Evolutionary conservation across 192 early-diverging fungal genomes (phyloP).

Genomic region (Gamsiella multidivaricata): DNA sequence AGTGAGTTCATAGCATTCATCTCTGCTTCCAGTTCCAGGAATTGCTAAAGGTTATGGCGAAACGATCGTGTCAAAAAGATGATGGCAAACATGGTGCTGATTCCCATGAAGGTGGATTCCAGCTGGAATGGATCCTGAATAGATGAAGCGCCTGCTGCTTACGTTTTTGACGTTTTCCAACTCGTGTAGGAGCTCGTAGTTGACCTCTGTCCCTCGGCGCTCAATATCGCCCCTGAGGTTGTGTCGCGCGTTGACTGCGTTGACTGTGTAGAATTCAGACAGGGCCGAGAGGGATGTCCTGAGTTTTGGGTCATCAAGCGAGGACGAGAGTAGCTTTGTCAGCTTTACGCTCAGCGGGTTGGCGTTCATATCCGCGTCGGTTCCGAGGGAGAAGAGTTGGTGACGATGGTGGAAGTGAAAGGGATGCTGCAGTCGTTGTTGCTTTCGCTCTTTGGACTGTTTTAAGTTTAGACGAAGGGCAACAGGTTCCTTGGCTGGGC

Average conservation of each 20-base stretch:
- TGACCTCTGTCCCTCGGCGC: slow-evolving; percentile 61
- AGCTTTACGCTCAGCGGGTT: slow-evolving; percentile 58
- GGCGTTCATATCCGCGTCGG: slow-evolving; percentile 29
- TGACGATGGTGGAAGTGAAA: too few species aligned
- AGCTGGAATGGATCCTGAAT: too few species aligned
- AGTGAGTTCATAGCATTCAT: slow-evolving; percentile 68
- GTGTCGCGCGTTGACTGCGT: slow-evolving; percentile 62
- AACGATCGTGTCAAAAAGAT: too few species aligned
- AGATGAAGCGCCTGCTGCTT: too few species aligned
- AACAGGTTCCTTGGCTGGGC: too few species aligned
- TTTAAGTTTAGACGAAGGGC: too few species aligned
- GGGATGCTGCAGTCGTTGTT: too few species aligned
- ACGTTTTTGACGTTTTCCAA: slow-evolving; percentile 67
- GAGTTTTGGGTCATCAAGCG: slow-evolving; percentile 72
- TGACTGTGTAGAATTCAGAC: slow-evolving; percentile 68
- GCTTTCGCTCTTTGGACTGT: too few species aligned
- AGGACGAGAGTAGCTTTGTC: slow-evolving; percentile 57
- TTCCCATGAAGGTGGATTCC: too few species aligned
- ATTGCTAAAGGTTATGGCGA: too few species aligned
- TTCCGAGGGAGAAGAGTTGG: too few species aligned
- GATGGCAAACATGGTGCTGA: too few species aligned
- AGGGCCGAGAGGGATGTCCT: slow-evolving; percentile 72
- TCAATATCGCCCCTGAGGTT: slow-evolving; percentile 72
- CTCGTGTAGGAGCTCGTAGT: slow-evolving; percentile 63
- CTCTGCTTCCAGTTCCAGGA: slow-evolving; percentile 68